phyloP scores from a whole-genome alignment of 2,329 filamentous ascomycete genomes.

The Calonectria pseudoturangicola region DNA sequence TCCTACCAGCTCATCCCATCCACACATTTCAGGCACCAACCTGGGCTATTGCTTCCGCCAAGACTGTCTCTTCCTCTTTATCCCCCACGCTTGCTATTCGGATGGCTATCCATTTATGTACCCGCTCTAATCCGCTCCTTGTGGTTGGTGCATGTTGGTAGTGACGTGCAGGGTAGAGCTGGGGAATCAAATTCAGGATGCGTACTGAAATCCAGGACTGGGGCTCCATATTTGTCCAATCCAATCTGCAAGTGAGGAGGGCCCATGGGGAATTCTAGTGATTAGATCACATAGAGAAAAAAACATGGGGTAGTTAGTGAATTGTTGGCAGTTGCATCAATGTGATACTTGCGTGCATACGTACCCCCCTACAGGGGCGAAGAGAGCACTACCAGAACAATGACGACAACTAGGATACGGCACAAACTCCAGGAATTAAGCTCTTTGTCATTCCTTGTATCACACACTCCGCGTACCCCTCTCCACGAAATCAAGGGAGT shows the following conservation, averaged over 20 bases:
- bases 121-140: slow-evolving; percentile 11
- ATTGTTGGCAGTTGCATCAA: not conserved
- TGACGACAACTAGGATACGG: not conserved
- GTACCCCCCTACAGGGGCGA: not conserved
- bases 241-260: slow-evolving; percentile 15
- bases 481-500: not conserved
- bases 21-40: too few relatives aligned
- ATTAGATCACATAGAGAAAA: not conserved
- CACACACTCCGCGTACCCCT: not conserved
- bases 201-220: not conserved
- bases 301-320: not conserved
- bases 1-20: too few relatives aligned
- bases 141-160: slow-evolving; percentile 8
- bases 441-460: not conserved
- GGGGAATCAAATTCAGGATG: slow-evolving; percentile 6
- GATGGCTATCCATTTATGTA: not conserved
- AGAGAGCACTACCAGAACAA: not conserved
- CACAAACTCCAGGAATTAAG: not conserved
- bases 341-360: too few relatives aligned
- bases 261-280: not conserved
- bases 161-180: slow-evolving; percentile 15
- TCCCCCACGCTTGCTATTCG: too few relatives aligned
- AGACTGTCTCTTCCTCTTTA: not conserved
- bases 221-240: slow-evolving; percentile 19
- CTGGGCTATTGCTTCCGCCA: too few relatives aligned